Evolutionary conservation across 2,329 filamentous ascomycete genomes (phyloP).

Genomic region (Aspergillus sp.): DNA sequence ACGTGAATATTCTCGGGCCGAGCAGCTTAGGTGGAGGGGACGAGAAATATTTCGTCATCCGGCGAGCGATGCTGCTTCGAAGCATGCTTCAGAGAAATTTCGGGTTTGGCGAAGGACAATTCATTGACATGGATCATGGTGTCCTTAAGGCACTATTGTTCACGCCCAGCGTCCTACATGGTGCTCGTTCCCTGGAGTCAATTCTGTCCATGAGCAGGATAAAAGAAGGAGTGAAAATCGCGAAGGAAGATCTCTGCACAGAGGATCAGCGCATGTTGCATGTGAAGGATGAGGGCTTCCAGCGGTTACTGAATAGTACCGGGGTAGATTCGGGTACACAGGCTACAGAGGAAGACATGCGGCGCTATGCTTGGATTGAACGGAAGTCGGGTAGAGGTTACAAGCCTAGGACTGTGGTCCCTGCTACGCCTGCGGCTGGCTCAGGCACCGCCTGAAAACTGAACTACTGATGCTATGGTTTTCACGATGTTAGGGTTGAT

Average conservation of each 20-base stretch:
- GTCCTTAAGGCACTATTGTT: conserved; percentile 1
- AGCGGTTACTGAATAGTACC: too few relatives aligned
- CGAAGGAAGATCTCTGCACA: background rate
- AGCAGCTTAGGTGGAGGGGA: background rate
- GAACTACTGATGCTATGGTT: too few relatives aligned
- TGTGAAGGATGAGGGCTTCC: background rate
- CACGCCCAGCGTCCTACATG: background rate
- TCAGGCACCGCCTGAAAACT: too few relatives aligned
- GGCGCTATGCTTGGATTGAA: too few relatives aligned
- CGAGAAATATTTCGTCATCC: background rate
- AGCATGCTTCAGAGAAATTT: background rate
- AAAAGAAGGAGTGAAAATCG: too few relatives aligned
- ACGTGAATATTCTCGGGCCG: background rate
- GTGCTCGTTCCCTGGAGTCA: background rate
- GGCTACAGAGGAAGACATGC: accelerated
- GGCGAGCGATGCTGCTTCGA: background rate
- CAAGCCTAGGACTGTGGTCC: too few relatives aligned
- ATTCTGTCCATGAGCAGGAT: conserved; percentile 1
- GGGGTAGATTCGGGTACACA: too few relatives aligned
- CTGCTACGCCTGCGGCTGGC: too few relatives aligned
- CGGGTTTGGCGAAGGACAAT: background rate
- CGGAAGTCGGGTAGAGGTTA: too few relatives aligned
- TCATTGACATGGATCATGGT: accelerated
- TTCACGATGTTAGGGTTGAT: too few relatives aligned
- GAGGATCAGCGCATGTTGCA: background rate